A percentile compares a stretch with the other conserved stretches of the same genome.
These are phyloP conservation scores for Syzygium syzygioides DNA, from an alignment of 441 rosid genomes.

Conservation along the genomic window DNA sequence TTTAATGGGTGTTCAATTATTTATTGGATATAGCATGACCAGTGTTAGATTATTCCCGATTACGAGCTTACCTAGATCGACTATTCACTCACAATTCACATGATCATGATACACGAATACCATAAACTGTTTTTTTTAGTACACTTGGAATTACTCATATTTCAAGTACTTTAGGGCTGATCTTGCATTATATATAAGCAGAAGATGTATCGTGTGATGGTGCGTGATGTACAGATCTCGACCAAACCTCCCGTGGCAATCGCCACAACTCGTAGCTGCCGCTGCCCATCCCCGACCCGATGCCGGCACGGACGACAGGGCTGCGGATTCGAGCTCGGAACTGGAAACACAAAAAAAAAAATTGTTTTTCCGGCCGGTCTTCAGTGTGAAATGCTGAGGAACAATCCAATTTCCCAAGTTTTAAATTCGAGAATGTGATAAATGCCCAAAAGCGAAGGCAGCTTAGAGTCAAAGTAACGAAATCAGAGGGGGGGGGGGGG, in stretches of 20 bases:
- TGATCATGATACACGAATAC: too few relatives aligned
- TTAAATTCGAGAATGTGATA: too few relatives aligned
- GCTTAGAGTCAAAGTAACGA: slow-evolving; percentile 37
- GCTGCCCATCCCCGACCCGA: neutral
- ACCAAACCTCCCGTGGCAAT: too few relatives aligned
- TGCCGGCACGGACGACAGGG: neutral
- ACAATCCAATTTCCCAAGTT: too few relatives aligned
- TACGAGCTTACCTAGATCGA: too few relatives aligned
- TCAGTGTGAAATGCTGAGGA: too few relatives aligned
- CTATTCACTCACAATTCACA: neutral
- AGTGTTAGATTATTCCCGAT: too few relatives aligned
- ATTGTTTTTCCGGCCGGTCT: neutral
- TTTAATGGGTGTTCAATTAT: accelerated
- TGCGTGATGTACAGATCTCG: accelerated
- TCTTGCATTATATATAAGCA: accelerated
- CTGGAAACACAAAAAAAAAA: accelerated
- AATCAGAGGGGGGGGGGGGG: neutral
- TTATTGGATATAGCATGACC: neutral
- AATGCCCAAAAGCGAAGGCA: neutral
- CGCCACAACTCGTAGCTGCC: neutral
- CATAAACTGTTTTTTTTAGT: neutral
- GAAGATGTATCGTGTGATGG: neutral
- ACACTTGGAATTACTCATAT: neutral
- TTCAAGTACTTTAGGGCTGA: neutral
- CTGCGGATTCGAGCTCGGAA: neutral